Conservation (phyloP, 257 asterid genomes). For the Solanum arcanum region DNA sequence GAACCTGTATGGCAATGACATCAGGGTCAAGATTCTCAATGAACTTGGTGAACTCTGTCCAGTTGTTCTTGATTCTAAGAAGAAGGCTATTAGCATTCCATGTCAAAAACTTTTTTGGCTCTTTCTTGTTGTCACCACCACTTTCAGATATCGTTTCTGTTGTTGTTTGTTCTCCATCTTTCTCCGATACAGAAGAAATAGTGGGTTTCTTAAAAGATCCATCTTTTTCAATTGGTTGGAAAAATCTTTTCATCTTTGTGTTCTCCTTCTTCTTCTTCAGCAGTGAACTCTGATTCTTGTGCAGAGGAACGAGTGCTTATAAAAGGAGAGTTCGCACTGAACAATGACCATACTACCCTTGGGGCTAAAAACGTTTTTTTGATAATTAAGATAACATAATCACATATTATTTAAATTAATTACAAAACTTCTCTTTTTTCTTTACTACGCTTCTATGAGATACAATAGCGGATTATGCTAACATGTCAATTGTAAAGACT, state of each 20-base stretch:
- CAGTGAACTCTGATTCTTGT: neutral
- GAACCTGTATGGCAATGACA: constrained; percentile 83
- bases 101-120: constrained; percentile 71
- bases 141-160: constrained; percentile 14
- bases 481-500: too few species aligned
- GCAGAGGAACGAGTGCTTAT: neutral
- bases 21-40: constrained; percentile 69
- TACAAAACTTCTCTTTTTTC: too few species aligned
- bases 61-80: constrained; percentile 62
- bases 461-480: too few species aligned
- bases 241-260: constrained; percentile 71
- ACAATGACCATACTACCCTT: neutral
- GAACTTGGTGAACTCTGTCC: constrained; percentile 64
- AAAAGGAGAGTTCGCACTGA: neutral
- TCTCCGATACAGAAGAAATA: constrained; percentile 17
- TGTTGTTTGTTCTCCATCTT: constrained; percentile 8
- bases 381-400: too few species aligned
- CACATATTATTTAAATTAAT: too few species aligned
- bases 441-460: neutral
- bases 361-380: neutral
- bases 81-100: constrained; percentile 94
- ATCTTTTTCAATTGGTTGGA: constrained; percentile 73
- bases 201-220: constrained; percentile 62
- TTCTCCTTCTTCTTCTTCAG: neutral
- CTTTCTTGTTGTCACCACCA: constrained; percentile 26